Conservation (phyloP, 495 filamentous ascomycete species). For the Xylaria telfairii region DNA sequence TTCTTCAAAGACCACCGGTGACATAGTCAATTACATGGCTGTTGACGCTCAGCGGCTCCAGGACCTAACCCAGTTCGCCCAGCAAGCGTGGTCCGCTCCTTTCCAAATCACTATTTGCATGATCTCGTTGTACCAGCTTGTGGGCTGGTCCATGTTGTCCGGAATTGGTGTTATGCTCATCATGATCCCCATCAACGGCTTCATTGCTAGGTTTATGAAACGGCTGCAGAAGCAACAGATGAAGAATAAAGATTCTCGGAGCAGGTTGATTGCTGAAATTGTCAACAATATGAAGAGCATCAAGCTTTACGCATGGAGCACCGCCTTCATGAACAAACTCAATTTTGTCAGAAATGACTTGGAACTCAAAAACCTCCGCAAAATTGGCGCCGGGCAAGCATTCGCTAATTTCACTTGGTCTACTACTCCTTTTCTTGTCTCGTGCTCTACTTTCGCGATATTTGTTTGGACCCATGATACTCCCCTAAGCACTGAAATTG, state of each 20-base stretch:
- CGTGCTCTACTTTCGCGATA: constrained; percentile 93
- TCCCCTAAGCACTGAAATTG: constrained; percentile 90
- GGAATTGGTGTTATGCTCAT: constrained; percentile 94
- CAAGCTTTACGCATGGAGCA: constrained; percentile 98
- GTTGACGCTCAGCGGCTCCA: constrained; percentile 95
- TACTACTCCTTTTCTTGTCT: constrained; percentile 98
- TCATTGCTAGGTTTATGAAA: constrained; percentile 94
- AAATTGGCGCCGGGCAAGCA: constrained; percentile 92
- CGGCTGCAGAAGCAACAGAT: constrained; percentile 93
- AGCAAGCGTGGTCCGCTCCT: constrained; percentile 93
- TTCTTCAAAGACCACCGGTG: constrained; percentile 88
- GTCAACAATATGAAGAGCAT: constrained; percentile 99
- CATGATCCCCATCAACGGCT: constrained; percentile 96
- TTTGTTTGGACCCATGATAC: constrained; percentile 82
- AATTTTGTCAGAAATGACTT: constrained; percentile 93
- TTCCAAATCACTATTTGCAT: constrained; percentile 97
- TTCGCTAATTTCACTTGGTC: constrained; percentile 98
- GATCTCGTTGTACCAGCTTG: constrained; percentile 90
- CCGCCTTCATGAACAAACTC: constrained; percentile 95
- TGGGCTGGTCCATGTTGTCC: constrained; percentile 95
- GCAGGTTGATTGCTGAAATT: constrained; percentile 94
- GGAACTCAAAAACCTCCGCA: constrained; percentile 92
- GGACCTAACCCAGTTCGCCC: constrained; percentile 93
- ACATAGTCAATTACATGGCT: constrained; percentile 99
- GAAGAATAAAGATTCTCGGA: constrained; percentile 98